Evolutionary conservation across 2,329 filamentous ascomycete species (phyloP), one percentile per base, ranked within the genome.

Genomic region (Pseudomassariella vexata): DNA sequence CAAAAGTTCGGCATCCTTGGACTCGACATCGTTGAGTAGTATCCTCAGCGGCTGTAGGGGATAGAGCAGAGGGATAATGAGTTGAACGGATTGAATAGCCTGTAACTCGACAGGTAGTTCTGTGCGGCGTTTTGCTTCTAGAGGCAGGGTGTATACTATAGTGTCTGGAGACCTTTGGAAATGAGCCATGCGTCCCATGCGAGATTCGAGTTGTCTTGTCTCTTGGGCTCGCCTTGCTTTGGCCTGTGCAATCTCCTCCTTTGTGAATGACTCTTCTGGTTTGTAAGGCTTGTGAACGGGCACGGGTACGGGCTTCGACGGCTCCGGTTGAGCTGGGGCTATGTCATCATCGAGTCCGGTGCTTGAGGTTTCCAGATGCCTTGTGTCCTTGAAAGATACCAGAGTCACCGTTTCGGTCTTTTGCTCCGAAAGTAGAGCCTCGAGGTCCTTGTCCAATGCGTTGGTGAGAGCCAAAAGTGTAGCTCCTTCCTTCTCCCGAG

Each of bases 361-460:
- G 4, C 37, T 17, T 7, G 38, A 14, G 5, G 32, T 36, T 3
- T 63, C 55, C 8, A 68, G 33, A 42, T 69, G 66, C 27, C 71
- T 65, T 14, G 67, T 64, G 40, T 84, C 80, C 45, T 63, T 74
- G 43, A 72, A 74, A 2, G 71, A 64, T 19, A 83, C 65, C 35
- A 89, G 62, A 48, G 81, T 88, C 28, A 89, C 66, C 9, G 80
- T 87, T 36, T 85, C 81, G 2, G 70, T 76, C 55, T 85, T 84
- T 47, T 82, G 70, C 38, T 79, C 74, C 0, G 79, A 79, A 37
- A 90, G 56, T 33, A 88, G 74, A 5, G 57, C 58, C 58, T 90
- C 85, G 11, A 92, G 63, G 35, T 81, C 73, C 55, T 72, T 82
- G 50, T 92, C 85, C 18, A 92, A 63, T 12, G 71, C 71, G 47